Evolutionary conservation across 192 early-diverging fungal genomes (phyloP).

Genomic region (Coemansia sp.): DNA sequence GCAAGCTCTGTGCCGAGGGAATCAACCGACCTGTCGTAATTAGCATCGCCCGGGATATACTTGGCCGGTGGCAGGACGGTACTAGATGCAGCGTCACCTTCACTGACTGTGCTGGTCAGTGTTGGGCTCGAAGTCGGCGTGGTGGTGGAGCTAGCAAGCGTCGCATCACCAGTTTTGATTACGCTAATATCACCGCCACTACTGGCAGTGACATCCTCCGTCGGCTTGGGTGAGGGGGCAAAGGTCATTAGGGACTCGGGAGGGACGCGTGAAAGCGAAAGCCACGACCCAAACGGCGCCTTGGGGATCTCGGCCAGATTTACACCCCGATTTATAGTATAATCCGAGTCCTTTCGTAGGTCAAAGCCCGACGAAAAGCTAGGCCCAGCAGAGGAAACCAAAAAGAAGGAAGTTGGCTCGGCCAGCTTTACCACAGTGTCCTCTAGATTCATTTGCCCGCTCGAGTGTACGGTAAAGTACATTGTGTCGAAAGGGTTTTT

Average conservation of each 20-base stretch:
- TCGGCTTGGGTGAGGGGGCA: neutral
- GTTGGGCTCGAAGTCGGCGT: neutral
- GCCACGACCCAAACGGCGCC: constrained; percentile 36
- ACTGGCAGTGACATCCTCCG: neutral
- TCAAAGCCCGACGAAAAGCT: constrained; percentile 18
- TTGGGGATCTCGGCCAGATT: constrained; percentile 46
- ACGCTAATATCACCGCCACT: neutral
- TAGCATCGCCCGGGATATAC: constrained; percentile 47
- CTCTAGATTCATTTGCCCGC: constrained; percentile 41
- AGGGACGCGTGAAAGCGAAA: constrained; percentile 9
- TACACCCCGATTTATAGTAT: constrained; percentile 29
- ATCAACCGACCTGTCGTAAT: constrained; percentile 38
- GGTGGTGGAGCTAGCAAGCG: neutral
- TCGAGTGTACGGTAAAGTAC: constrained; percentile 38
- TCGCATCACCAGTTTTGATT: neutral
- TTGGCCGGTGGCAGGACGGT: constrained; percentile 40
- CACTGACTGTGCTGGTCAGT: neutral
- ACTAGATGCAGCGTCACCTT: neutral
- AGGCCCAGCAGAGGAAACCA: constrained; percentile 16
- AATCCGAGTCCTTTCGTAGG: constrained; percentile 27
- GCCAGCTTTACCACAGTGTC: constrained; percentile 31
- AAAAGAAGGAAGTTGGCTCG: constrained; percentile 24
- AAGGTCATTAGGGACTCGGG: constrained; percentile 20
- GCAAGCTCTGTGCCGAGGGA: constrained; percentile 37
- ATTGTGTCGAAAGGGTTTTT: constrained; percentile 22